phyloP scores from a whole-genome alignment of 495 filamentous ascomycete species.

The Penicillium nucicola region DNA sequence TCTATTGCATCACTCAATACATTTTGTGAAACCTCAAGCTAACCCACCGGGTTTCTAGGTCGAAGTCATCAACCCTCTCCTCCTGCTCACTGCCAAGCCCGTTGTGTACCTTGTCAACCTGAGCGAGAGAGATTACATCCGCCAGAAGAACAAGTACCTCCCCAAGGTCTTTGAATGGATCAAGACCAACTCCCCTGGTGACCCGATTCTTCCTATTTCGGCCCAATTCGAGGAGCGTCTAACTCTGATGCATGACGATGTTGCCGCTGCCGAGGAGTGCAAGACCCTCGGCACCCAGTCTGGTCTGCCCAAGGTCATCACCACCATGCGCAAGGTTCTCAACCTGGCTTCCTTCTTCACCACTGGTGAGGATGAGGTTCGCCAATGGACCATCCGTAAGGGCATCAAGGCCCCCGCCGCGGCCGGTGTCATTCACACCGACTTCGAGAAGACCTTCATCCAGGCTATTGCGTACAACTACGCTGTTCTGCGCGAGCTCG shows the following conservation, averaged over 20 bases:
- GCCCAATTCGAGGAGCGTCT: conserved; percentile 90
- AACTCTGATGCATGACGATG: conserved; percentile 70
- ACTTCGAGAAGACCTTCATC: conserved; percentile 99
- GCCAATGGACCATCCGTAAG: conserved; percentile 97
- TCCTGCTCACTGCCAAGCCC: conserved; percentile 94
- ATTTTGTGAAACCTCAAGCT: conserved; percentile 29
- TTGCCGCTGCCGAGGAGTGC: conserved; percentile 80
- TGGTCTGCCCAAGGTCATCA: conserved; percentile 86
- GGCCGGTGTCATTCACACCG: conserved; percentile 96
- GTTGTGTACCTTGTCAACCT: conserved; percentile 97
- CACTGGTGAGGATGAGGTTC: conserved; percentile 91
- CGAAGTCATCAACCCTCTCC: conserved; percentile 94
- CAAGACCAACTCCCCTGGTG: conserved; percentile 80
- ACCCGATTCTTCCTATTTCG: conserved; percentile 90
- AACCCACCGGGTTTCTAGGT: conserved; percentile 55
- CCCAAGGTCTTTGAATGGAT: conserved; percentile 91
- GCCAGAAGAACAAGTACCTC: conserved; percentile 99
- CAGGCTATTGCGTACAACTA: conserved; percentile 92
- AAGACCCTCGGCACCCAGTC: conserved; percentile 86
- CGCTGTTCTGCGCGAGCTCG: conserved; percentile 70
- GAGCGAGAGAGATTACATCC: conserved; percentile 94
- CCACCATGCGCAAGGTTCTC: conserved; percentile 90
- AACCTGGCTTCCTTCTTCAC: conserved; percentile 96
- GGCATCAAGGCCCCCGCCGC: conserved; percentile 96
- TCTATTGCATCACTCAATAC: conserved; percentile 6